Percentiles rank a stretch among this genome's conserved stretches.
Evolutionary conservation across 495 filamentous ascomycete species (phyloP).

Genomic region (Podospora pseudopauciseta): DNA sequence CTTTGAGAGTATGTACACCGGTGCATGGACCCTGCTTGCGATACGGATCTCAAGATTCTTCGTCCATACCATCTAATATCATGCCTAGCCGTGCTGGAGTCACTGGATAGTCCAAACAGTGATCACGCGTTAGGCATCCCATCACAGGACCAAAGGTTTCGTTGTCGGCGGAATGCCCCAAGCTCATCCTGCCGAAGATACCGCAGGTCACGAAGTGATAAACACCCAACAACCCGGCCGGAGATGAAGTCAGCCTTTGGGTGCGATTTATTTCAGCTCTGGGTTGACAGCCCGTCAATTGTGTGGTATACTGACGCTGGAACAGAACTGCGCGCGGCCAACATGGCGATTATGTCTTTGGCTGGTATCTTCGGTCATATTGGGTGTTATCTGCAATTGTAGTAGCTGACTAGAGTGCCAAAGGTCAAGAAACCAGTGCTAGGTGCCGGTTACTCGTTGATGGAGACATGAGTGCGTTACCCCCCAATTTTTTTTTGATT

Average conservation of each 20-base stretch:
- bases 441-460: not conserved
- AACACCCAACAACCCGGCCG: slow-evolving; percentile 40
- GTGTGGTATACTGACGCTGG: not conserved
- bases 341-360: slow-evolving; percentile 50
- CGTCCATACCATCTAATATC: too few species aligned
- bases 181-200: slow-evolving; percentile 28
- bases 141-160: too few species aligned
- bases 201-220: slow-evolving; percentile 24
- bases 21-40: too few species aligned
- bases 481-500: not conserved
- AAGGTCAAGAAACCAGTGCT: slow-evolving; percentile 3
- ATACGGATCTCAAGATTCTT: too few species aligned
- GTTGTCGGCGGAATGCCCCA: too few species aligned
- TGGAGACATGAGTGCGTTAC: not conserved
- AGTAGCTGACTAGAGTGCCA: not conserved
- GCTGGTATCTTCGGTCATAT: too few species aligned
- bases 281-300: not conserved
- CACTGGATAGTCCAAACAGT: too few species aligned
- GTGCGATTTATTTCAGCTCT: slow-evolving; percentile 25
- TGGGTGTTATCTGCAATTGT: slow-evolving; percentile 13
- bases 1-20: too few species aligned
- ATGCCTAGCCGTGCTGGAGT: too few species aligned
- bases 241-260: slow-evolving; percentile 42
- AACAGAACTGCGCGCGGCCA: slow-evolving; percentile 41
- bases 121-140: too few species aligned